These are phyloP conservation scores for Peronospora belbahrii DNA, from an alignment of 352 stramenopile genomes.

Conservation along the genomic window DNA sequence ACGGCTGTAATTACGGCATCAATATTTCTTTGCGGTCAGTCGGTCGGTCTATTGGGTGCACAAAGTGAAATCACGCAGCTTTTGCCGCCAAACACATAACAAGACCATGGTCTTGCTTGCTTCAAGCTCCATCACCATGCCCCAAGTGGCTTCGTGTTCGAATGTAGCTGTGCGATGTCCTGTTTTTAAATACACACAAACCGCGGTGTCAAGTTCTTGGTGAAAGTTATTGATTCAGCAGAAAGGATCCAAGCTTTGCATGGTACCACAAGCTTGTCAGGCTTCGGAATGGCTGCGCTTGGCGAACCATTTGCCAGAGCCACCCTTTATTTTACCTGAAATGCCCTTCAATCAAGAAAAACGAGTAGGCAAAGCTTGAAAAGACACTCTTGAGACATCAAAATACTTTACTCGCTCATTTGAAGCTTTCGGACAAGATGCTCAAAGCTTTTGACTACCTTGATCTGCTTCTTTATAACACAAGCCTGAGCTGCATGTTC, in stretches of 20 bases:
- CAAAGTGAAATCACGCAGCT: conserved; percentile 32
- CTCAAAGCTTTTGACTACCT: conserved; percentile 36
- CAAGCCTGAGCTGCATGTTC: conserved; percentile 37
- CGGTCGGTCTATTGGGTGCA: conserved; percentile 32
- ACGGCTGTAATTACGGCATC: conserved; percentile 25
- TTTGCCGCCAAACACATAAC: conserved; percentile 25
- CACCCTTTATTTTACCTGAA: conserved; percentile 8
- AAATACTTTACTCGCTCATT: conserved; percentile 29
- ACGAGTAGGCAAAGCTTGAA: conserved; percentile 15
- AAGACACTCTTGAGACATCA: conserved; percentile 12
- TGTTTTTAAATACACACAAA: conserved; percentile 23
- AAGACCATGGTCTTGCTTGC: conserved; percentile 35
- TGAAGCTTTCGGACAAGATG: conserved; percentile 29
- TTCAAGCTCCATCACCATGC: conserved; percentile 37
- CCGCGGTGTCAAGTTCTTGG: conserved; percentile 25
- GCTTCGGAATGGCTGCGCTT: conserved; percentile 9
- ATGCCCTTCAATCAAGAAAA: conserved; percentile 23
- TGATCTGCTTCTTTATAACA: conserved; percentile 47
- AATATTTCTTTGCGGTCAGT: too few relatives aligned
- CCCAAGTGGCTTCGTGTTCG: conserved; percentile 22
- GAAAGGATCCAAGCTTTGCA: conserved; percentile 26
- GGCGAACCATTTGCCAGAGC: conserved; percentile 20
- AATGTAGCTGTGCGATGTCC: conserved; percentile 27
- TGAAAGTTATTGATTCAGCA: conserved; percentile 23
- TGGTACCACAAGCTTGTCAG: conserved; percentile 16